Evolutionary conservation across 345 rosid species (phyloP), one percentile per base, ranked within the genome.

Genomic region (Turritis glabra): DNA sequence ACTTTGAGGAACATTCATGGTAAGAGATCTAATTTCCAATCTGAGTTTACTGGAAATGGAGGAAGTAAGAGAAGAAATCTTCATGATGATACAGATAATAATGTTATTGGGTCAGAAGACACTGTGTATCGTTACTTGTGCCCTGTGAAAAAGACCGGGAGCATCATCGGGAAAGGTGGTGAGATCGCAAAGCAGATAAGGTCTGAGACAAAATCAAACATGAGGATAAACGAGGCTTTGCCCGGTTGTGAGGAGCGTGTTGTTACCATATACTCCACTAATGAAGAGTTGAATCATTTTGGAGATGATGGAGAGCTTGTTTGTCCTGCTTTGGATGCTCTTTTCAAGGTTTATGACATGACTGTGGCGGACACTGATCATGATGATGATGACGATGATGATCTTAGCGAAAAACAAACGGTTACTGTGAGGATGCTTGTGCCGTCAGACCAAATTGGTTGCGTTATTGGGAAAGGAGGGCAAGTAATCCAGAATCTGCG

Each of bases 361-460:
- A 60, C 86, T 77, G 72, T 76, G 3, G 40, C 74, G 0, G 79
- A 69, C 21, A 18, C 1, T 52, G 76, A 32, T 23, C 83, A 76
- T 40, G 50, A 35, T 27, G 77, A 72, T 58, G 77, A 30, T 33
- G 84, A 76, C 15, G 79, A 21, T 40, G 83, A 81, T 18, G 90
- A 85, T 10, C 64, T 87, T 15, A 74, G 77, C 9, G 83, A 77
- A 60, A 75, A 73, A 0, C 77, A 76, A 73, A 80, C 70, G 10
- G 80, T 89, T 44, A 83, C 85, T 48, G 84, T 87, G 14, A 81
- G 87, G 80, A 83, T 89, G 81, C 92, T 89, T 68, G 95, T 89
- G 54, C 86, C 90, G 0, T 86, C 95, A 1, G 95, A 89, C 80
- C 95, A 89, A 80, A 89, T 89, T 30, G 95, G 95, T 17, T 89